Conservation (phyloP, 345 rosid species). For the Trapa bicornis region DNA sequence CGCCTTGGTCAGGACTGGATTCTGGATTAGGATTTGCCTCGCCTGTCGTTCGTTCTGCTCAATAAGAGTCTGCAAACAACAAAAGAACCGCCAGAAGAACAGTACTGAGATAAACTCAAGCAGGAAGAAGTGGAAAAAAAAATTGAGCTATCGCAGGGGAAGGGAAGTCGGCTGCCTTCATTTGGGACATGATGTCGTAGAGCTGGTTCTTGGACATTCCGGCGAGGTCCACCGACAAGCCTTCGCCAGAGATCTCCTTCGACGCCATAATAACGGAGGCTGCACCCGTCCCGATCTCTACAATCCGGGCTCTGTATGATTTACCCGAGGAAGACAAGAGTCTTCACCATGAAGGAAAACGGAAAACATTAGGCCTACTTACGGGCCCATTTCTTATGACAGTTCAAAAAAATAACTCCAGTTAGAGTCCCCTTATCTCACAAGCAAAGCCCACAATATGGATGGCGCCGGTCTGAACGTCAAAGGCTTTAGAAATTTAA, state of each 20-base stretch:
- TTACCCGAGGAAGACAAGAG: not conserved
- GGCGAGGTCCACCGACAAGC: constrained; percentile 52
- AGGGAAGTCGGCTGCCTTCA: constrained; percentile 38
- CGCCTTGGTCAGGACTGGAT: constrained; percentile 81
- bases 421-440: too few species aligned
- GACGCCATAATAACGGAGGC: constrained; percentile 44
- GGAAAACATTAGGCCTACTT: not conserved
- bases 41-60: constrained; percentile 93
- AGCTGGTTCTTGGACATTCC: constrained; percentile 94
- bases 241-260: constrained; percentile 56
- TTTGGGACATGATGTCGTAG: constrained; percentile 82
- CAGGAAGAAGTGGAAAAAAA: not conserved
- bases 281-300: too few species aligned
- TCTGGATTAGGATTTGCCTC: constrained; percentile 65
- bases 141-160: not conserved
- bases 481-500: too few species aligned
- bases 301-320: not conserved
- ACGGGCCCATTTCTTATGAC: too few species aligned
- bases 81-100: not conserved
- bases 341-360: not conserved
- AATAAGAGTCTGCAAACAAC: constrained; percentile 42
- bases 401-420: too few species aligned
- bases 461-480: too few species aligned
- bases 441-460: too few species aligned
- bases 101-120: not conserved